phyloP scores from a whole-genome alignment of 441 rosid genomes.

The Croton setiger region DNA sequence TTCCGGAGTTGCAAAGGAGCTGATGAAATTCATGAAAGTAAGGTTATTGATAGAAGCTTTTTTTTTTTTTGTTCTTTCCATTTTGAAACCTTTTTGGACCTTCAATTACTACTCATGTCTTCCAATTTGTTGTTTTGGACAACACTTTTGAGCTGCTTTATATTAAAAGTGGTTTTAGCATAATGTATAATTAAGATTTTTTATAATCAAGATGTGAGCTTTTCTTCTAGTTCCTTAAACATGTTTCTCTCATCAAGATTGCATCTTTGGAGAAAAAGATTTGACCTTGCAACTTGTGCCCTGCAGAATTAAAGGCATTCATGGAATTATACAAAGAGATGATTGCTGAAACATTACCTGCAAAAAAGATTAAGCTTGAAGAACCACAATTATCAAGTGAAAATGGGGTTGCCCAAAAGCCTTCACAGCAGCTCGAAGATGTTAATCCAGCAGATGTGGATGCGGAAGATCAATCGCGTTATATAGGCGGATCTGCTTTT shows the following conservation, averaged over 20 bases:
- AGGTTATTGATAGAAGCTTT: conserved; percentile 23
- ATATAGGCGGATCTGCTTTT: conserved; percentile 77
- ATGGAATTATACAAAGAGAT: conserved; percentile 55
- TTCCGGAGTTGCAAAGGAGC: conserved; percentile 65
- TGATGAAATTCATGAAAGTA: conserved; percentile 63
- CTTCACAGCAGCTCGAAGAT: conserved; percentile 22
- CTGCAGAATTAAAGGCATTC: conserved; percentile 62
- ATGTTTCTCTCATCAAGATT: background rate
- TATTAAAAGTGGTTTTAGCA: background rate
- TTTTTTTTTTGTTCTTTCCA: too few species aligned
- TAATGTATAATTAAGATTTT: background rate
- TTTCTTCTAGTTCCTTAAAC: background rate
- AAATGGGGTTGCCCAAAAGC: conserved; percentile 25
- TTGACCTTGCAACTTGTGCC: conserved; percentile 12
- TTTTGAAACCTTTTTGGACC: background rate
- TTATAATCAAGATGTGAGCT: background rate
- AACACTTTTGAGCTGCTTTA: background rate
- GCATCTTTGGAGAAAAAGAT: background rate
- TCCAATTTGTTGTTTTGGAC: background rate
- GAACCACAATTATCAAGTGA: conserved; percentile 34
- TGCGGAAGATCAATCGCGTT: conserved; percentile 24
- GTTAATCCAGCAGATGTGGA: conserved; percentile 14
- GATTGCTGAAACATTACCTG: conserved; percentile 35
- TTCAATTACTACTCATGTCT: background rate
- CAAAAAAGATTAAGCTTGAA: conserved; percentile 28